These are phyloP conservation scores for Aspergillus sp. DNA, from an alignment of 2,329 filamentous ascomycete genomes.

Conservation along the genomic window DNA sequence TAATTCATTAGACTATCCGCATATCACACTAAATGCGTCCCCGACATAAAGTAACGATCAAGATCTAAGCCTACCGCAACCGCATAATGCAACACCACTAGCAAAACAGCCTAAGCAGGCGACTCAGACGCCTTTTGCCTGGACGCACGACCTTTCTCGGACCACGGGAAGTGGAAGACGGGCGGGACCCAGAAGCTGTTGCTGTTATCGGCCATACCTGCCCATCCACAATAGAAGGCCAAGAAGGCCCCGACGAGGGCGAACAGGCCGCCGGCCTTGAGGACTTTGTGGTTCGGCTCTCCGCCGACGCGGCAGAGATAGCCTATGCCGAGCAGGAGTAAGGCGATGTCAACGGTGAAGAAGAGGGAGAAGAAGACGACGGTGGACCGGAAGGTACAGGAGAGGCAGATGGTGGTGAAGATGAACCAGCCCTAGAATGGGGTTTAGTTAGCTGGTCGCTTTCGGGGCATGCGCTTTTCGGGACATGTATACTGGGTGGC, in stretches of 20 bases:
- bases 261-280: constrained; percentile 43
- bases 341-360: not conserved
- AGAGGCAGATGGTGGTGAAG: not conserved
- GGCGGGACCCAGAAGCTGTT: constrained; percentile 27
- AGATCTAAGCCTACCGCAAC: no score
- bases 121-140: no score
- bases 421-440: not conserved
- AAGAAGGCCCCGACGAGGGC: constrained; percentile 45
- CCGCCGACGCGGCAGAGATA: not conserved
- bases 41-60: no score
- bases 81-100: no score
- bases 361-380: not conserved
- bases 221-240: constrained; percentile 48
- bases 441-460: not conserved
- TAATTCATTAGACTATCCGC: no score
- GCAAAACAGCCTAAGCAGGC: no score
- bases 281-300: constrained; percentile 7
- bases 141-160: not conserved
- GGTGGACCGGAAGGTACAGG: not conserved
- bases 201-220: constrained; percentile 46
- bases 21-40: no score
- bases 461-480: not conserved
- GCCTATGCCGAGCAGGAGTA: not conserved
- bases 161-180: constrained; percentile 19
- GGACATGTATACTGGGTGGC: not conserved